phyloP scores from a whole-genome alignment of 495 filamentous ascomycete species.

The Penicillium canescens region DNA sequence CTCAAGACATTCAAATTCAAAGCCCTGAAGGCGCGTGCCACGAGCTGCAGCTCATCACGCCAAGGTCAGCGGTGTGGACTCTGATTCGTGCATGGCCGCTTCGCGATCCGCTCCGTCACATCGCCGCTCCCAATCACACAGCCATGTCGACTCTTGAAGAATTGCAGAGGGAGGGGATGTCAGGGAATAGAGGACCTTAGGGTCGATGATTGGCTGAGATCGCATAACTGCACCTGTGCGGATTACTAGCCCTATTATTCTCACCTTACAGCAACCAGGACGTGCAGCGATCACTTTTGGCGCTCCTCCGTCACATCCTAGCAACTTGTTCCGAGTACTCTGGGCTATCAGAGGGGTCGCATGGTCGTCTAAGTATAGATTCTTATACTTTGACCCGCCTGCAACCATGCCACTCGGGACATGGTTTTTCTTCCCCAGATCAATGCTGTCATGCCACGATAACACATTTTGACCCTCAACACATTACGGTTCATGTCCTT shows the following conservation, averaged over 20 bases:
- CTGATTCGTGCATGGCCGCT: constrained; percentile 23
- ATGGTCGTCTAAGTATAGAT: constrained; percentile 27
- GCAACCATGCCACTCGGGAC: constrained; percentile 2
- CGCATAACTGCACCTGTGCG: constrained; percentile 22
- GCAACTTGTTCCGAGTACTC: not conserved
- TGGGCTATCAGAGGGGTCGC: constrained; percentile 1
- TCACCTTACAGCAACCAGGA: constrained; percentile 6
- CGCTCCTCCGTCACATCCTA: constrained; percentile 18
- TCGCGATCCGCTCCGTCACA: constrained; percentile 27
- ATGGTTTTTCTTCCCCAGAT: constrained; percentile 6
- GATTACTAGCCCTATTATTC: constrained; percentile 13
- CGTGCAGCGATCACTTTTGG: constrained; percentile 18
- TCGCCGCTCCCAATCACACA: constrained; percentile 25
- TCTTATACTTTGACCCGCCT: constrained; percentile 13
- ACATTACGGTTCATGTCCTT: no score
- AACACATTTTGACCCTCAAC: not conserved
- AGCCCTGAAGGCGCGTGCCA: constrained; percentile 17
- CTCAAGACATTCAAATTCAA: constrained; percentile 10
- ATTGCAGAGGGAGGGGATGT: constrained; percentile 12
- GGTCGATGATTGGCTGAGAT: constrained; percentile 15
- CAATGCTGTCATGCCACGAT: constrained; percentile 15
- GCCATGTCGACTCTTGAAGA: constrained; percentile 16
- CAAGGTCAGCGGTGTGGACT: constrained; percentile 10
- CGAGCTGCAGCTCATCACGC: constrained; percentile 32
- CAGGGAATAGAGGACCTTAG: not conserved